phyloP scores from a whole-genome alignment of 371 early-diverging fungal genomes.

The Mucor irregularis region DNA sequence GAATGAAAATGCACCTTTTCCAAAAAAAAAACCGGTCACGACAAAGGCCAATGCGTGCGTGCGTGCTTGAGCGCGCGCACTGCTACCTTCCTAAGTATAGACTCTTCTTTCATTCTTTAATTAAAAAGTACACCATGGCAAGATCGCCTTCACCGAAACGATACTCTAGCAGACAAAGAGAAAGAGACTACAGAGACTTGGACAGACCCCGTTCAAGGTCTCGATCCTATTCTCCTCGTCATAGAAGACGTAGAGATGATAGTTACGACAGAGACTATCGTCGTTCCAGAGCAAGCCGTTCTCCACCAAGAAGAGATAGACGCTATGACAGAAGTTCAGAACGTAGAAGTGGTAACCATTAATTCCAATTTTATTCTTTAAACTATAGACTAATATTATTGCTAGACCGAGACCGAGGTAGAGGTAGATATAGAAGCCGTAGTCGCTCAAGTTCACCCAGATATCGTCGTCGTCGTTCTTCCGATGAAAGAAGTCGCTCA shows the following conservation, averaged over 20 bases:
- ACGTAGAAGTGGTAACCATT: constrained; percentile 9
- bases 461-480: constrained; percentile 6
- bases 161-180: constrained; percentile 21
- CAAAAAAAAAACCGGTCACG: background rate
- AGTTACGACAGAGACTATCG: constrained; percentile 9
- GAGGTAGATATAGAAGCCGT: constrained; percentile 5
- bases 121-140: constrained; percentile 26
- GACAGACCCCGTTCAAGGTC: constrained; percentile 38
- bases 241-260: constrained; percentile 18
- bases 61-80: background rate
- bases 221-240: constrained; percentile 23
- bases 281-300: background rate
- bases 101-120: background rate
- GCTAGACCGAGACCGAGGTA: constrained; percentile 15
- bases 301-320: constrained; percentile 5
- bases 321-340: constrained; percentile 11
- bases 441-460: constrained; percentile 12
- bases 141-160: constrained; percentile 43
- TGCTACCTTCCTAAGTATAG: background rate
- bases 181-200: constrained; percentile 43
- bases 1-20: no score
- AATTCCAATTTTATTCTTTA: background rate
- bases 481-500: background rate
- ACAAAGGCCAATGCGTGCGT: no score
- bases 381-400: background rate